Conservation (phyloP, 768 basidiomycete species). For the Agrocybe pediades region DNA sequence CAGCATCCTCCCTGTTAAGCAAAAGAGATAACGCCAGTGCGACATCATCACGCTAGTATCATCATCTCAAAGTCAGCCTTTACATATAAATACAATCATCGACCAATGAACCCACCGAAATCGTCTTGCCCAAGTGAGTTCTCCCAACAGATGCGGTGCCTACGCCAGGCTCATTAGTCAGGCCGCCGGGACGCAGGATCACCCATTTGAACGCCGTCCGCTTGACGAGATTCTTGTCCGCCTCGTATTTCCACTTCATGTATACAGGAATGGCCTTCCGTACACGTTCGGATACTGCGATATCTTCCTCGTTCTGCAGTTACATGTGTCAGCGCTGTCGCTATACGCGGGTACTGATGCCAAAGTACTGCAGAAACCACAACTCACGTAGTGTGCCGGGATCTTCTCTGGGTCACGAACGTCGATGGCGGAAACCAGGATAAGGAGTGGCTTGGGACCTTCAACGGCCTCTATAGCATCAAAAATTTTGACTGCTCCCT, state of each 20-base stretch:
- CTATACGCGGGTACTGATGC: background rate
- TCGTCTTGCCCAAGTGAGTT: conserved; percentile 46
- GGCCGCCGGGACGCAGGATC: conserved; percentile 64
- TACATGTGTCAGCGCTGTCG: background rate
- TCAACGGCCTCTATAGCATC: conserved; percentile 60
- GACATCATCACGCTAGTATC: conserved; percentile 56
- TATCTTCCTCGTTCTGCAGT: conserved; percentile 48
- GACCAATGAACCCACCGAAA: conserved; percentile 42
- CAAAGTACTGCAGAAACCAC: background rate
- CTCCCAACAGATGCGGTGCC: conserved; percentile 55
- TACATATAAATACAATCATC: background rate
- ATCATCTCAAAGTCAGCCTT: background rate
- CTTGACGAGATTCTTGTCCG: conserved; percentile 46
- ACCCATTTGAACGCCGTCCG: conserved; percentile 66
- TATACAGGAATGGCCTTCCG: conserved; percentile 47
- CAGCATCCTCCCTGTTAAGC: conserved; percentile 51
- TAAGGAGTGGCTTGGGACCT: conserved; percentile 48
- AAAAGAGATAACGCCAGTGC: conserved; percentile 49
- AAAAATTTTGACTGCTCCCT: conserved; percentile 69
- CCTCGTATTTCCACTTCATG: conserved; percentile 52
- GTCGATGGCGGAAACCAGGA: conserved; percentile 64
- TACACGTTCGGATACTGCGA: conserved; percentile 38
- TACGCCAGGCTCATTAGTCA: conserved; percentile 52
- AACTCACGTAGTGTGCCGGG: conserved; percentile 53
- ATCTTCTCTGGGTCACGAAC: conserved; percentile 49